Base-by-base conservation (phyloP, 495 filamentous ascomycete genomes). In the Talaromyces proteolyticus region DNA sequence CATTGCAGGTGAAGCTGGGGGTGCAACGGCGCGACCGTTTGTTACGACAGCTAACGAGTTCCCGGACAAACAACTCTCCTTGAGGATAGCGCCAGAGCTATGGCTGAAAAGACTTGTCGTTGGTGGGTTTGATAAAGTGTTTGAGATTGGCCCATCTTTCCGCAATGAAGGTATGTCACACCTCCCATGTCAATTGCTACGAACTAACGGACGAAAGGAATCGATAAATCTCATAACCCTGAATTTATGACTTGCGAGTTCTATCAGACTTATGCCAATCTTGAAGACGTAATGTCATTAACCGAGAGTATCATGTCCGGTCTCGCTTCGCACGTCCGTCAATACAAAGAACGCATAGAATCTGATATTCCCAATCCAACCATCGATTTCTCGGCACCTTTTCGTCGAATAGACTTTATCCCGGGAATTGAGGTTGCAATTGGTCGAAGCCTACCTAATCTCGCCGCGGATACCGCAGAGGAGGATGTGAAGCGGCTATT, bases 211-310 rank as follows among this genome's bases (percentile, higher is more conserved):
- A 21, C 23, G 5, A 37, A n/a, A 83, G 79, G 83, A 8, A 65
- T 96, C 36, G 93, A 98, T 67, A 79, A 84, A 20, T 95, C 88
- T 0, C 93, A 96, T 66, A 97, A 97, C 59, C 91, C 93, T 5
- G 93, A 98, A 64, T 98, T 96, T 69, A 91, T 87, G 20, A 96
- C 86, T 26, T 96, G 91, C 73, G 93, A 98, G 69, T 96, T 96
- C 75, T 98, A 98, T 66, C 79, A 84, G 45, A 82, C 89, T 11
- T 96, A 90, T 57, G 83, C 87, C 46, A 86, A 82, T 52, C 75
- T 96, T 0, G 74, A 82, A 34, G 82, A 89, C 26, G 71, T 98
- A 21, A 89, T 95, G 55, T 52, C 64, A 19, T 81, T 81, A 57
- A 94, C 89, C 26, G 87, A 92, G 59, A 63, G 69, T 2, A 64